Base-by-base conservation (phyloP, 768 basidiomycete genomes). In the Russula ochroleuca region DNA sequence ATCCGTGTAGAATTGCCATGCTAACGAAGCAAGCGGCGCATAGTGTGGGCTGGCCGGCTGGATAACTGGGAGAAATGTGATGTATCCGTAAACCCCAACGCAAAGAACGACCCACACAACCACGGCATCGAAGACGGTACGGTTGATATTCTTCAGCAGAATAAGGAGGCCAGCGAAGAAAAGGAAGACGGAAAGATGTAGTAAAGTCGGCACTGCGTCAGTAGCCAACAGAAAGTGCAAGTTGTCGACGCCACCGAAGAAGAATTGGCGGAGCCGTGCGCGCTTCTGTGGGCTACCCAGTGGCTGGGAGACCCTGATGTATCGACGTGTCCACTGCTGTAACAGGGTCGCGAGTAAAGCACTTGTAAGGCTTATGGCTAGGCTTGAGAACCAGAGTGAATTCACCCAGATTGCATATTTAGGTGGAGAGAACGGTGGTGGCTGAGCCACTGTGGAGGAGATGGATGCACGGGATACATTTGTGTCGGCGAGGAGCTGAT, bases 151-250 rank as follows among this genome's bases (percentile, higher is more conserved):
- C 13, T 31, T 41, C 47, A 62, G 21, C 7, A 56, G 56, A 7
- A 56, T 11, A 4, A 57, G 21, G 31, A 57, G 38, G 13, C 61
- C 61, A 0, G 31, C 19, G 3, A 57, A 43, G 55, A 56, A 62
- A 14, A 62, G 28, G 38, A 62, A 41, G 8, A 62, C 37, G n/a
- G 61, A 56, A 41, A 56, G 53, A 10, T 55, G 53, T 21, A 56
- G 14, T 2, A 62, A 23, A 0, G 61, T 2, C n/a, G 66, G 65
- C 11, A 67, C 17, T 1, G 23, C 41, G 9, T 64, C 63, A 2
- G 53, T 5, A 3, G 23, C 19, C 28, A 14, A 14, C 0, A 51
- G 33, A 14, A 61, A 19, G 17, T 19, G 57, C 4, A 54, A 23
- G 7, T 8, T 31, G 5, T 33, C 37, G 13, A 25, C 13, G 3